phyloP scores from a whole-genome alignment of 2,329 filamentous ascomycete species.

The Juglanconis oblonga region DNA sequence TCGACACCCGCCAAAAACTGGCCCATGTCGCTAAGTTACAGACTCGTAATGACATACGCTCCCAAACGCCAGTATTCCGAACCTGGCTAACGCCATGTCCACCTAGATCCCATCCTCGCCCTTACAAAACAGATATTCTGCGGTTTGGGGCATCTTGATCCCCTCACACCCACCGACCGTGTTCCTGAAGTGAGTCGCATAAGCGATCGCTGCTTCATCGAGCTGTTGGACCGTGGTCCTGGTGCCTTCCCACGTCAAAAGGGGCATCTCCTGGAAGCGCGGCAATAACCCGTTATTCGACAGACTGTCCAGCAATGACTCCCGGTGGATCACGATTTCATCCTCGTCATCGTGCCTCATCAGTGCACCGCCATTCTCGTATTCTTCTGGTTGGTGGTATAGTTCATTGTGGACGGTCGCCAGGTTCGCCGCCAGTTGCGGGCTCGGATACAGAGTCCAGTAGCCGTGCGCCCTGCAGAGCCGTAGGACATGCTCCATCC shows the following conservation, averaged over 20 bases:
- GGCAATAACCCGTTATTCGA: slow-evolving; percentile 42
- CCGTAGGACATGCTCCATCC: slow-evolving; percentile 75
- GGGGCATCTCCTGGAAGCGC: slow-evolving; percentile 47
- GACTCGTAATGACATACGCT: not conserved
- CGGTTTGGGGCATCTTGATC: slow-evolving; percentile 25
- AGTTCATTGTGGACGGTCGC: slow-evolving; percentile 78
- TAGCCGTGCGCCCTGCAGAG: slow-evolving; percentile 76
- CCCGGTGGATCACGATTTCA: slow-evolving; percentile 24
- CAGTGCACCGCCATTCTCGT: slow-evolving; percentile 29
- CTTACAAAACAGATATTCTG: slow-evolving; percentile 62
- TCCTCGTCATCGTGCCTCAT: slow-evolving; percentile 24
- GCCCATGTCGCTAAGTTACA: too few relatives aligned
- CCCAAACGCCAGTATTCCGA: slow-evolving; percentile 4
- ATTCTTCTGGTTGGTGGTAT: slow-evolving; percentile 70
- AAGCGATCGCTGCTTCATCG: slow-evolving; percentile 45
- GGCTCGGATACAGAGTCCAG: slow-evolving; percentile 73
- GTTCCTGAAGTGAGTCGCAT: slow-evolving; percentile 56
- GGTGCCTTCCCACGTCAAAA: slow-evolving; percentile 64
- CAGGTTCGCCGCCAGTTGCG: slow-evolving; percentile 50
- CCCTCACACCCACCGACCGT: slow-evolving; percentile 64
- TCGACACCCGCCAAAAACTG: too few relatives aligned
- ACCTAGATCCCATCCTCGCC: slow-evolving; percentile 27
- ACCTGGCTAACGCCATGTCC: not conserved
- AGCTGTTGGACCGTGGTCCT: slow-evolving; percentile 38
- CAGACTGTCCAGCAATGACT: slow-evolving; percentile 47